These are phyloP conservation scores for Breviolum minutum DNA, from an alignment of 73 alveolate genomes.

Conservation along the genomic window DNA sequence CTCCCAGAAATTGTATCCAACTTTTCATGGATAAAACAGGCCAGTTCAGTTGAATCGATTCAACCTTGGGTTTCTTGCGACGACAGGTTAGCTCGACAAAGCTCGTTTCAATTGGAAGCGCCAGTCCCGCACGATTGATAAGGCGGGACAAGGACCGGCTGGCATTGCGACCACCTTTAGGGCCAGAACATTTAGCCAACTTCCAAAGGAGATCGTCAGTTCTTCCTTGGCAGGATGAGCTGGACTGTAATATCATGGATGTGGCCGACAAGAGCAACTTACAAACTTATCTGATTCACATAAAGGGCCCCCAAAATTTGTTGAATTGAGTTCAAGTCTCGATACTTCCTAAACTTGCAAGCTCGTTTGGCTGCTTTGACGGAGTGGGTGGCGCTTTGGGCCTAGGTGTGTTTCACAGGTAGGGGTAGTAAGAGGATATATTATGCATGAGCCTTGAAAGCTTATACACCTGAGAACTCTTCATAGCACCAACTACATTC, in stretches of 20 bases:
- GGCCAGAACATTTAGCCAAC: constrained; percentile 2
- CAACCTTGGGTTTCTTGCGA: not conserved
- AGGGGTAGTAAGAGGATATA: too few species aligned
- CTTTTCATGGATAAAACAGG: not conserved
- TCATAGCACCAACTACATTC: too few species aligned
- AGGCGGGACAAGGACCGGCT: constrained; percentile 2
- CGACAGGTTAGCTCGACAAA: constrained; percentile 40
- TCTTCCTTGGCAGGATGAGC: not conserved
- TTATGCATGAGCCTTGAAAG: too few species aligned
- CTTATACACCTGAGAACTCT: too few species aligned
- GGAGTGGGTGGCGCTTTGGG: not conserved
- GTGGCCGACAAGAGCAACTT: too few species aligned
- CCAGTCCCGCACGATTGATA: not conserved
- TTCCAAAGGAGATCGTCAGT: constrained; percentile 14
- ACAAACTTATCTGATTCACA: too few species aligned
- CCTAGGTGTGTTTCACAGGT: not conserved
- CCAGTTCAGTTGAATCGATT: not conserved
- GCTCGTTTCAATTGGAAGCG: not conserved
- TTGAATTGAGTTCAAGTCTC: not conserved
- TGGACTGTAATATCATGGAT: too few species aligned
- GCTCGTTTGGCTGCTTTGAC: not conserved
- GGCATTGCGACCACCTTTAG: constrained; percentile 1
- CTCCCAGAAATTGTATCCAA: not conserved
- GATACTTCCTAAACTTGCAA: not conserved
- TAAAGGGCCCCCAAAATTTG: not conserved